Evolutionary conservation across 2,329 filamentous ascomycete genomes (phyloP), one percentile per base, ranked within the genome.

Genomic region (Talaromyces rugulosus): DNA sequence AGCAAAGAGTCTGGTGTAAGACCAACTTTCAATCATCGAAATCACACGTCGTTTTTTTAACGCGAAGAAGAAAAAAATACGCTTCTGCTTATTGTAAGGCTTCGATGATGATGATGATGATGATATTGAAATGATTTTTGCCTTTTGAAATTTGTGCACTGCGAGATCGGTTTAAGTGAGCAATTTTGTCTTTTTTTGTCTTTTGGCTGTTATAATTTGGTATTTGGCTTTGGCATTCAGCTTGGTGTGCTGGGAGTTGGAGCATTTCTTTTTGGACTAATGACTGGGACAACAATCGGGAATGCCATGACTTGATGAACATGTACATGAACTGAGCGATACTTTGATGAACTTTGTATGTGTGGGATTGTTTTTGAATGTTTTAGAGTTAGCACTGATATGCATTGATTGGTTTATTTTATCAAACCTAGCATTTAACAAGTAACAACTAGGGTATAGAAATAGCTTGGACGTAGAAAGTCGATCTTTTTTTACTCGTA

Each of bases 281-380:
- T 65, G 67, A 66, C 44, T 67, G 58, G 66, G 63, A 74, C 69
- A 71, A 71, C 56, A n/a, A 28, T 67, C 66, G 70, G 50, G 50
- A 53, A 53, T 70, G 67, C 70, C 66, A 75, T 66, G 72, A 75
- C 69, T 66, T 74, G 69, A 75, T 71, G 71, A 76, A 57, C 67
- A 75, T 74, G 73, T 75, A 74, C 71, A 75, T 72, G 74, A 74
- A 66, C 67, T 52, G 72, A 71, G 69, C 67, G 62, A 73, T 70
- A 70, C 67, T 71, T 23, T 72, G 66, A 74, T 68, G 69, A 73
- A 36, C 23, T 56, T 68, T 53, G 28, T 30, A 18, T 30, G 5
- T 53, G 44, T 47, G 44, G 2, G 11, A 16, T 42, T 42, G 14
- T n/a, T 42, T 64, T 56, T 64, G 67, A 53, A 31, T 58, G 40